Base-by-base conservation (phyloP, 345 rosid species). In the Hibiscus mutabilis region DNA sequence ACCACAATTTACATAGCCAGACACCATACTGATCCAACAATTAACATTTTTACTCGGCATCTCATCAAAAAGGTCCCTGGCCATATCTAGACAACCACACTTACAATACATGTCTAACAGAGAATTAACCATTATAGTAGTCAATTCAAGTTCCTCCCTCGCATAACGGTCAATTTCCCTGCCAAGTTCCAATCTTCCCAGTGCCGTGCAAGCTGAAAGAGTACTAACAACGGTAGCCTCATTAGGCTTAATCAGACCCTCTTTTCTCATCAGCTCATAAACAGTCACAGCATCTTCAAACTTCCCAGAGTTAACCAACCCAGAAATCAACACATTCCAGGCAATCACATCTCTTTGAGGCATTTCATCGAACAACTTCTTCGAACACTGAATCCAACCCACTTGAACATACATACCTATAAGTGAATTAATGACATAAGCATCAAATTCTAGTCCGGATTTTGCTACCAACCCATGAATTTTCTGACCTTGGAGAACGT, bases 21-120 rank as follows among this genome's bases (percentile, higher is more conserved):
- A 76, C 52, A 89, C 85, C 86, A 91, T 85, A 42, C 82, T 87
- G 1, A 93, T 91, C 93, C 95, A 87, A 76, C 92, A 87, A 46
- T 83, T 84, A 0, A 91, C 94, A 74, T 87, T 91, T 33, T 76
- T 87, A 56, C 16, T 70, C 18, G 81, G 87, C 76, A 89, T 82
- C 24, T 65, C 75, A 27, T 87, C 85, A 18, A 87, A 87, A 68
- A 85, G 3, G 42, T 11, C 52, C 61, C 82, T 74, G 65, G 95
- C 97, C 27, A 76, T 77, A 52, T 31, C 66, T 35, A 91, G 70
- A 79, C 82, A 78, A 15, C 95, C 89, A 52, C 95, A 91, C 76
- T 91, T 86, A 49, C 88, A 82, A 61, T 86, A 91, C 92, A 89
- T 80, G 56, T 87, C 95, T 60, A 91, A 68, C 60, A 91, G 77